phyloP scores from a whole-genome alignment of 83 land plant genomes.

The Picea abies region DNA sequence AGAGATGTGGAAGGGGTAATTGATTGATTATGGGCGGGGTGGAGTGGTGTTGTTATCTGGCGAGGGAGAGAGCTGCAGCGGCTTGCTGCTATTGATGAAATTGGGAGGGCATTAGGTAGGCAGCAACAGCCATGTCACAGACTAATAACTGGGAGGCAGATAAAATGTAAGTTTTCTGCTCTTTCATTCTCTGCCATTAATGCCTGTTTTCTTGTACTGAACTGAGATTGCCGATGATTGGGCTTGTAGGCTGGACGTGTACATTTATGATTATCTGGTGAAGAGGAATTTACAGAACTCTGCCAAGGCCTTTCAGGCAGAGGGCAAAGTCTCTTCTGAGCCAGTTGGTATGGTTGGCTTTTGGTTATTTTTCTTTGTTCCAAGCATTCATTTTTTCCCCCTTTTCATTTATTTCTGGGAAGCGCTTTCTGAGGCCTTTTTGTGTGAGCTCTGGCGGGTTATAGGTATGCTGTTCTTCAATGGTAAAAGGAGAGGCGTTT shows the following conservation, averaged over 20 bases:
- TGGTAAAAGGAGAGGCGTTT: too few species aligned
- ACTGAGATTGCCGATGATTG: not conserved
- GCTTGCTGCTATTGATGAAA: too few species aligned
- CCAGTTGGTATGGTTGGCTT: slow-evolving; percentile 73
- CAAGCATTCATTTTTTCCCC: not conserved
- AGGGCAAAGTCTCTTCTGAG: slow-evolving; percentile 92
- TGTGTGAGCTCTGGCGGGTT: too few species aligned
- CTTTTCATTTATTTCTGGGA: not conserved
- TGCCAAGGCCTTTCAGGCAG: slow-evolving; percentile 86
- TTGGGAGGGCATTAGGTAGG: too few species aligned
- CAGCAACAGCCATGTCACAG: slow-evolving; percentile 29
- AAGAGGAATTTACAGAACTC: slow-evolving; percentile 80
- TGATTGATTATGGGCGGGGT: not conserved
- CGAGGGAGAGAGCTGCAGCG: too few species aligned
- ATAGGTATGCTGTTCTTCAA: not conserved
- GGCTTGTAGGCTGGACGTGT: slow-evolving; percentile 80
- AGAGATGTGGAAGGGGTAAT: too few species aligned
- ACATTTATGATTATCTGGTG: slow-evolving; percentile 85
- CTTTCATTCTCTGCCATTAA: too few species aligned
- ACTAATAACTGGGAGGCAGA: slow-evolving; percentile 64
- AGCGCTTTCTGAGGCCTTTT: too few species aligned
- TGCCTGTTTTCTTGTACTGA: not conserved
- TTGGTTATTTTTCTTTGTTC: not conserved
- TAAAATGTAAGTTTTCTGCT: slow-evolving; percentile 42
- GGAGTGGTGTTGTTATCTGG: too few species aligned